phyloP scores from a whole-genome alignment of 1,284 basidiomycete genomes.

The Mycena sp. region DNA sequence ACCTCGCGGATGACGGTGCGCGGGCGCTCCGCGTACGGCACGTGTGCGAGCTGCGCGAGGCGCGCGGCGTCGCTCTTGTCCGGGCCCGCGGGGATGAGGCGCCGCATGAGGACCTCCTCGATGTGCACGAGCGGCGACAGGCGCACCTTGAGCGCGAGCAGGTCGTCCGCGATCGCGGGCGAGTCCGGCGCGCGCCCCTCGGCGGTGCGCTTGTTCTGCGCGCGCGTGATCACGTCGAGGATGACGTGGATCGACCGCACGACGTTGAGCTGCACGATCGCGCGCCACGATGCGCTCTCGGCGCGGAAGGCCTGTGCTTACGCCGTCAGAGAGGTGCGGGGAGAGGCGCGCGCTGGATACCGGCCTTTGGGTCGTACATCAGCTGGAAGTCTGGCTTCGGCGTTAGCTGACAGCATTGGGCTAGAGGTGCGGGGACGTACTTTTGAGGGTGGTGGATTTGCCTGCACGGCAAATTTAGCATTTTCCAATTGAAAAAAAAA shows the following conservation, averaged over 20 bases:
- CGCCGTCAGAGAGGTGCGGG: constrained; percentile 10
- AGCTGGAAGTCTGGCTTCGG: constrained; percentile 66
- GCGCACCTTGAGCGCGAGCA: constrained; percentile 65
- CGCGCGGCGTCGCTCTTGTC: constrained; percentile 41
- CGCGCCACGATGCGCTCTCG: constrained; percentile 74
- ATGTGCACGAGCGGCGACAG: constrained; percentile 67
- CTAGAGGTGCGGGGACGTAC: constrained; percentile 43
- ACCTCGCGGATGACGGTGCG: constrained; percentile 45
- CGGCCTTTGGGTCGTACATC: constrained; percentile 66
- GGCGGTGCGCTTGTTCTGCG: constrained; percentile 39
- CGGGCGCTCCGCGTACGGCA: constrained; percentile 37
- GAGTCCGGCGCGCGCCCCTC: constrained; percentile 34
- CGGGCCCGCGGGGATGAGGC: constrained; percentile 52
- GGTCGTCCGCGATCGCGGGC: constrained; percentile 51
- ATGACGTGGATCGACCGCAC: constrained; percentile 73
- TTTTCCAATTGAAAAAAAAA: constrained; percentile 37
- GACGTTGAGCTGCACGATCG: constrained; percentile 78
- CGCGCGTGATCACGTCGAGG: constrained; percentile 63
- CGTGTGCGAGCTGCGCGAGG: constrained; percentile 30
- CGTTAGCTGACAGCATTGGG: background rate
- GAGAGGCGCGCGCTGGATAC: constrained; percentile 21
- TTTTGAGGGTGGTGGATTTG: constrained; percentile 73
- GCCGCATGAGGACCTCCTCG: constrained; percentile 65
- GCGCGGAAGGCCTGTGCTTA: constrained; percentile 58
- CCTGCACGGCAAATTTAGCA: constrained; percentile 46